phyloP scores from a whole-genome alignment of 768 basidiomycete genomes.

The Mycena vitilis region DNA sequence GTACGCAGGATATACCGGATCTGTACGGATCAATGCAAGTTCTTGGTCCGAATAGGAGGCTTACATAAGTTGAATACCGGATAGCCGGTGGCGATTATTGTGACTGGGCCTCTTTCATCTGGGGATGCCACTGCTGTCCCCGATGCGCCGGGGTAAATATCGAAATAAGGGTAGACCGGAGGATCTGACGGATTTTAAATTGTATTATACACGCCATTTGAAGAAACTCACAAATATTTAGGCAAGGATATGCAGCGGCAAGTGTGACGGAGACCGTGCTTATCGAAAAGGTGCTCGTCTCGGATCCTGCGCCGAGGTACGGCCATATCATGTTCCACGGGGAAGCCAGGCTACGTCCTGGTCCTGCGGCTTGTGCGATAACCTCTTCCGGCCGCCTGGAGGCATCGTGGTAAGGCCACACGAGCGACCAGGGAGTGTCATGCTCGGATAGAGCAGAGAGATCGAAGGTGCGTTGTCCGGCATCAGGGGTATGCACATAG shows the following conservation, averaged over 20 bases:
- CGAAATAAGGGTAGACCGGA: conserved; percentile 47
- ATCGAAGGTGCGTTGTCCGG: conserved; percentile 51
- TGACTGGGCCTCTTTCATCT: conserved; percentile 11
- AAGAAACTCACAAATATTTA: conserved; percentile 10
- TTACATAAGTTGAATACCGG: conserved; percentile 44
- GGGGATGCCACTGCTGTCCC: conserved; percentile 1
- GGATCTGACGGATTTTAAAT: conserved; percentile 37
- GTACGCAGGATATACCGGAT: conserved; percentile 31
- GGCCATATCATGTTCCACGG: conserved; percentile 37
- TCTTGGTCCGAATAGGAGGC: not conserved
- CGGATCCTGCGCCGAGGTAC: conserved; percentile 16
- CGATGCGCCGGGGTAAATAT: conserved; percentile 44
- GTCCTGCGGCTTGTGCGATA: not conserved
- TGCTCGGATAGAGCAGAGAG: conserved; percentile 28
- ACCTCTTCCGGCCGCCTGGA: not conserved
- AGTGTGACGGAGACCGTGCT: conserved; percentile 5
- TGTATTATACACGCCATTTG: not conserved
- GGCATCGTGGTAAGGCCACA: conserved; percentile 47
- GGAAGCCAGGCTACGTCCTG: not conserved
- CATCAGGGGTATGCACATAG: conserved; percentile 54
- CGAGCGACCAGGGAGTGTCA: conserved; percentile 42
- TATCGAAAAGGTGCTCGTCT: not conserved
- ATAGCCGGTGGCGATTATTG: conserved; percentile 34
- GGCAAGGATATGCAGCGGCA: conserved; percentile 34
- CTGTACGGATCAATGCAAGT: not conserved